Percentiles rank a stretch among this genome's conserved stretches.
Conservation (phyloP, 2,329 filamentous ascomycete species). For the Talaromyces piceae region DNA sequence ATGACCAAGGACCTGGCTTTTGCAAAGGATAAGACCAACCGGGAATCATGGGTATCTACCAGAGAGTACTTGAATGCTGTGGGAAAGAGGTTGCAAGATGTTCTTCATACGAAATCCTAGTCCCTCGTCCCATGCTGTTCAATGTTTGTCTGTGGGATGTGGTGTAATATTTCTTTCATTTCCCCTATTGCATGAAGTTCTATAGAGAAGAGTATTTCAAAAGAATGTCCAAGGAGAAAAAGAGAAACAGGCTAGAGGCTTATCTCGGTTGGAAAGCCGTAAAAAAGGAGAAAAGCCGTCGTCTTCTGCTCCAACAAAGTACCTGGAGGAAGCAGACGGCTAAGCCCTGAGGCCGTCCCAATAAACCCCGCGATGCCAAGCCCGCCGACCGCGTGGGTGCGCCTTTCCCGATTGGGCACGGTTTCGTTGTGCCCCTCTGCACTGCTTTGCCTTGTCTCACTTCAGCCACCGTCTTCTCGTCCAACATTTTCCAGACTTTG, state of each 20-base stretch:
- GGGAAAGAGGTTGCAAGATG: constrained; percentile 61
- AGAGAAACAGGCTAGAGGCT: no score
- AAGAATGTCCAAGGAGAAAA: no score
- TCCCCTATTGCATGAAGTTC: no score
- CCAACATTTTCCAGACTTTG: neutral
- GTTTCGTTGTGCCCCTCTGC: neutral
- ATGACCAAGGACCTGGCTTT: constrained; percentile 99
- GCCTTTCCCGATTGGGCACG: neutral
- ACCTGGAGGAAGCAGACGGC: no score
- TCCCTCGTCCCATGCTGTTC: no score
- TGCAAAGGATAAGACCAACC: constrained; percentile 77
- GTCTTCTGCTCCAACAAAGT: no score
- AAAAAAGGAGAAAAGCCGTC: no score
- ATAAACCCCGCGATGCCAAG: neutral
- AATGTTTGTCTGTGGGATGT: no score
- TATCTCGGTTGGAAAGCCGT: no score
- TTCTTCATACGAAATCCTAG: neutral
- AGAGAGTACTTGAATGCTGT: constrained; percentile 86
- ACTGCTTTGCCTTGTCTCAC: constrained; percentile 4
- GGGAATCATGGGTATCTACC: constrained; percentile 83
- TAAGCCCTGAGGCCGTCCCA: no score
- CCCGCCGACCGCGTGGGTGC: neutral
- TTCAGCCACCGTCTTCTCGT: neutral
- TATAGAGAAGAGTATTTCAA: no score
- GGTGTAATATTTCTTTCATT: no score